Percentiles rank a stretch among this genome's conserved stretches.
phyloP scores from a whole-genome alignment of 306 rosid genomes.

The Dalbergia cochinchinensis region DNA sequence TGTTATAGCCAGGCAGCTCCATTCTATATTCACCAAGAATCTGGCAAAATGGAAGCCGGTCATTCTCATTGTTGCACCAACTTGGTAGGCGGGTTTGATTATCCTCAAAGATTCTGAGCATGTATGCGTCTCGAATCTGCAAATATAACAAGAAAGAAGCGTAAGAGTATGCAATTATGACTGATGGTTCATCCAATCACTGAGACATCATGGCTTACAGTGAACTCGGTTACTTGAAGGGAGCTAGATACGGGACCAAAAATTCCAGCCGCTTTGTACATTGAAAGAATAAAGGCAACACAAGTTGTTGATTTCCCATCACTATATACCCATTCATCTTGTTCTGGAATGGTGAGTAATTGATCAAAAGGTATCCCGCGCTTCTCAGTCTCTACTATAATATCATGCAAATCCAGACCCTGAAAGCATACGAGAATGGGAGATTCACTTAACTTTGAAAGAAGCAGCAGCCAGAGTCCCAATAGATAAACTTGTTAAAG shows the following conservation, averaged over 20 bases:
- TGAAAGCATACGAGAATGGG: constrained; percentile 36
- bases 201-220: constrained; percentile 55
- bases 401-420: constrained; percentile 77
- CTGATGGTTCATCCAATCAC: background rate
- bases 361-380: constrained; percentile 75
- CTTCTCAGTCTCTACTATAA: constrained; percentile 75
- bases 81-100: constrained; percentile 78
- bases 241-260: constrained; percentile 70
- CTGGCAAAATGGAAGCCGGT: constrained; percentile 80
- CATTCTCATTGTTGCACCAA: constrained; percentile 79
- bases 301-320: constrained; percentile 94
- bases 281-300: constrained; percentile 80
- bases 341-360: constrained; percentile 80
- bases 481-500: no score
- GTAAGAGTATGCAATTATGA: background rate
- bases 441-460: constrained; percentile 18
- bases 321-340: constrained; percentile 90
- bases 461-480: background rate
- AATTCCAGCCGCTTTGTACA: constrained; percentile 87
- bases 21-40: constrained; percentile 86
- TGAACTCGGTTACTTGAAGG: constrained; percentile 89
- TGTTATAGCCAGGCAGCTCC: constrained; percentile 85
- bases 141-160: background rate
- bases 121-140: constrained; percentile 88
- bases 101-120: constrained; percentile 76